Conservation (phyloP, 768 basidiomycete species). For the Boletus sp. region DNA sequence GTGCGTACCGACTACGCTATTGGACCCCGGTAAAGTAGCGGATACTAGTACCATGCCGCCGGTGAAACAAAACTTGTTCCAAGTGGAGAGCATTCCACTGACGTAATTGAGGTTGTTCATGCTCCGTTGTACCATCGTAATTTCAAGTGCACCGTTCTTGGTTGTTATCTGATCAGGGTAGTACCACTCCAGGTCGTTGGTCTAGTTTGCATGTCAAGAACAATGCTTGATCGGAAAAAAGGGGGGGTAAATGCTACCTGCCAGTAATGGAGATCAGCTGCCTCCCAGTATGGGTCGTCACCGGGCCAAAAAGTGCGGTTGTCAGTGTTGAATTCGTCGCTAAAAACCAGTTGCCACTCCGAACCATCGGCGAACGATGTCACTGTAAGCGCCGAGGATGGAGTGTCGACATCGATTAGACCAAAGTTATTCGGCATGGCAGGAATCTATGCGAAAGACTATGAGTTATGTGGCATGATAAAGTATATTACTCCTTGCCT, state of each 20-base stretch:
- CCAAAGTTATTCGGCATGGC: slow-evolving; percentile 59
- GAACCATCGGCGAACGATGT: slow-evolving; percentile 51
- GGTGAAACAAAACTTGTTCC: slow-evolving; percentile 96
- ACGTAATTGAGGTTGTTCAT: slow-evolving; percentile 73
- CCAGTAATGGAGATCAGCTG: slow-evolving; percentile 80
- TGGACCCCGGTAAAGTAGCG: slow-evolving; percentile 69
- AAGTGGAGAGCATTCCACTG: slow-evolving; percentile 62
- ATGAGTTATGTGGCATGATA: neutral
- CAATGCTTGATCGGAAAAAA: neutral
- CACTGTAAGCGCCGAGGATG: slow-evolving; percentile 51
- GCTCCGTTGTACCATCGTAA: slow-evolving; percentile 63
- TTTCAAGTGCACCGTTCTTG: slow-evolving; percentile 64
- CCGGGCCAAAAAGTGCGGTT: slow-evolving; percentile 75
- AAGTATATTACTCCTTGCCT: slow-evolving; percentile 37
- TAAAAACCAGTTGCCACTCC: slow-evolving; percentile 69
- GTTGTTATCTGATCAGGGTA: slow-evolving; percentile 79
- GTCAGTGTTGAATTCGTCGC: slow-evolving; percentile 82
- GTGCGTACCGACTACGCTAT: slow-evolving; percentile 42
- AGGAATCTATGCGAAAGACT: slow-evolving; percentile 43
- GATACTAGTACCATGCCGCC: slow-evolving; percentile 74
- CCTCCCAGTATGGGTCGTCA: slow-evolving; percentile 91
- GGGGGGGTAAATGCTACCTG: slow-evolving; percentile 33
- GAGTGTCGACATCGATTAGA: slow-evolving; percentile 77
- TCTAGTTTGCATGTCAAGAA: slow-evolving; percentile 33
- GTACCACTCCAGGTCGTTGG: slow-evolving; percentile 85